phyloP scores from a whole-genome alignment of 2,329 filamentous ascomycete species.

The Aureobasidium lini region DNA sequence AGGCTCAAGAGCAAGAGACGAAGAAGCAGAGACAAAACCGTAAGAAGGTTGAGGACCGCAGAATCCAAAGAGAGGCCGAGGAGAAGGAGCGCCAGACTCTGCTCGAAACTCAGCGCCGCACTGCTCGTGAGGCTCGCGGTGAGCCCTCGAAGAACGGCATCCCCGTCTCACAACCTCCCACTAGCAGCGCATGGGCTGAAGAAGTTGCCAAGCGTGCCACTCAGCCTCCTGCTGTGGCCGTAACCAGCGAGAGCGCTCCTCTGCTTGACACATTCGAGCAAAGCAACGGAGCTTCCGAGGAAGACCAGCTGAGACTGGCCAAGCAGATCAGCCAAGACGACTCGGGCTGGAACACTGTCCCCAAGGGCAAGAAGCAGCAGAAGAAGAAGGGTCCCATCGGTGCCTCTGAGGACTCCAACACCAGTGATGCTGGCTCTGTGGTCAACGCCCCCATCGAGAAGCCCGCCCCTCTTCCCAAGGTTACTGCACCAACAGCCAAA shows the following conservation, averaged over 20 bases:
- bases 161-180: constrained; percentile 39
- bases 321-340: constrained; percentile 42
- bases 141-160: constrained; percentile 74
- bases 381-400: constrained; percentile 35
- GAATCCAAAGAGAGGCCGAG: constrained; percentile 64
- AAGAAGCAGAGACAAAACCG: constrained; percentile 96
- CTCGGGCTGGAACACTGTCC: constrained; percentile 54
- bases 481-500: constrained; percentile 11
- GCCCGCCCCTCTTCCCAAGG: constrained; percentile 7
- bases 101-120: constrained; percentile 75
- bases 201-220: constrained; percentile 21
- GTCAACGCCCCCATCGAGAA: constrained; percentile 13
- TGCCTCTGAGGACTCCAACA: constrained; percentile 11
- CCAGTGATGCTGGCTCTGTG: constrained; percentile 6
- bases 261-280: constrained; percentile 46
- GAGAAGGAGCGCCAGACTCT: constrained; percentile 70
- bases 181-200: constrained; percentile 48
- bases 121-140: constrained; percentile 74
- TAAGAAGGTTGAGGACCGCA: constrained; percentile 77
- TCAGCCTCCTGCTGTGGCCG: constrained; percentile 16
- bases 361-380: constrained; percentile 47
- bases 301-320: constrained; percentile 51
- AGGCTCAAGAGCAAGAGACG: constrained; percentile 61
- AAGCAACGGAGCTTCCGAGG: constrained; percentile 46
- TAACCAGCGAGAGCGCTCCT: constrained; percentile 19